Base-by-base conservation (phyloP, 2,329 filamentous ascomycete species). In the Pochonia chlamydosporia region DNA sequence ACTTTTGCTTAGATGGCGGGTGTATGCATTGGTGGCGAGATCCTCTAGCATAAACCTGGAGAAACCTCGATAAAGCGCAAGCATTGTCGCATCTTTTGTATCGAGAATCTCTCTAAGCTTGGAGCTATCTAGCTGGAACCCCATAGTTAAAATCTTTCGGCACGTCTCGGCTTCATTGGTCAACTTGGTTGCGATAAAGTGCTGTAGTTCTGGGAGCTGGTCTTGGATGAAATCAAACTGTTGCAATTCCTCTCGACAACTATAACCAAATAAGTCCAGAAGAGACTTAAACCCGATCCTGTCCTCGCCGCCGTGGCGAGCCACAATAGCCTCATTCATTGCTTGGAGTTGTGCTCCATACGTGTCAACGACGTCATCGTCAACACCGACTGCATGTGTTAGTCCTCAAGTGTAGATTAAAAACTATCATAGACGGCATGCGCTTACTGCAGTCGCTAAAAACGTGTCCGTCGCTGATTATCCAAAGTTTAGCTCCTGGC, bases 31-130 rank as follows among this genome's bases (percentile, higher is more conserved):
- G 2, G 52, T 53, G 25, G 58, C 54, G 5, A 63, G 52, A 45
- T 66, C 63, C 47, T 66, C 57, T 23, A 65, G 55, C 61, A 65
- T 84, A 37, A 87, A 68, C 33, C 81, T 78, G 23, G 81, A 82
- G 59, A 82, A 85, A 39, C 77, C 71, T 46, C 74, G 72, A 59
- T 86, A 84, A 47, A 74, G 69, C 4, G 71, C 68, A 28, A 87
- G 63, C 23, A 55, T 11, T 51, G 52, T 57, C 47, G 51, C 61
- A 54, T 64, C 56, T 54, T 57, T 59, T 21, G 56, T 52, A 37
- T 61, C 53, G 48, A 63, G 56, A 47, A 37, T 18, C 51, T 50
- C 47, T 55, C 44, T 54, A 58, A 52, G 52, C 60, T 54, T 49
- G 51, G 49, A 50, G 59, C 44, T 55, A 54, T 62, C 55, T 53